Base-by-base conservation (phyloP, 352 stramenopile genomes). In the Phytophthora chlamydospora region DNA sequence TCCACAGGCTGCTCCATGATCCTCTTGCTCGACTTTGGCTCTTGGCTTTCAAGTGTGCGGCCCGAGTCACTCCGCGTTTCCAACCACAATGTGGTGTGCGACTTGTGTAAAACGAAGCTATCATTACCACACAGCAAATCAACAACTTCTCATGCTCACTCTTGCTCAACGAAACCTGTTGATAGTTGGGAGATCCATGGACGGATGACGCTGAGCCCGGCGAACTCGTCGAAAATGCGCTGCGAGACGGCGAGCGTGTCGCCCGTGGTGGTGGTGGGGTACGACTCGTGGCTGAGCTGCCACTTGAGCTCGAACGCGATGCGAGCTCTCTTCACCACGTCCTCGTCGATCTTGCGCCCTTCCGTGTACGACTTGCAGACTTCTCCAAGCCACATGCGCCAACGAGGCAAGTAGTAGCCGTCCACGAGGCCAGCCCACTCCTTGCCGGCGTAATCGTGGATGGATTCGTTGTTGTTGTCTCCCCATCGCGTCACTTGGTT, bases 401-500 rank as follows among this genome's bases (percentile, higher is more conserved):
- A 93, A 12, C 84, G 84, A 35, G 65, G 68, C 44, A 88, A 39
- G 67, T 93, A 90, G 68, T 91, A 93, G 42, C 71, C 58, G 13
- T 76, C 74, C 17, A 90, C 71, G 34, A 93, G 78, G 3, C 84
- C 82, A 32, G 78, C 62, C 84, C 84, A 93, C 53, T 91, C 81
- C 64, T 93, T 93, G 36, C 76, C 76, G 3, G 84, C 84, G 49
- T 93, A 93, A 58, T 93, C 84, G 45, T 89, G 78, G 32, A 93
- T 72, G 14, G 78, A 60, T 41, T 93, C 81, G 39, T 71, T 69
- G 67, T 93, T 93, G 65, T 89, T 68, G 65, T 93, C 84, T 8
- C 84, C 84, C 84, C 84, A 93, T 2, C 84, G 80, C 4, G 84
- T 93, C 46, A 93, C 76, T 63, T 91, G 82, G 58, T 93, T 93